These are phyloP conservation scores for Pyrenophora graminea DNA, from an alignment of 2,329 filamentous ascomycete species.

Conservation along the genomic window DNA sequence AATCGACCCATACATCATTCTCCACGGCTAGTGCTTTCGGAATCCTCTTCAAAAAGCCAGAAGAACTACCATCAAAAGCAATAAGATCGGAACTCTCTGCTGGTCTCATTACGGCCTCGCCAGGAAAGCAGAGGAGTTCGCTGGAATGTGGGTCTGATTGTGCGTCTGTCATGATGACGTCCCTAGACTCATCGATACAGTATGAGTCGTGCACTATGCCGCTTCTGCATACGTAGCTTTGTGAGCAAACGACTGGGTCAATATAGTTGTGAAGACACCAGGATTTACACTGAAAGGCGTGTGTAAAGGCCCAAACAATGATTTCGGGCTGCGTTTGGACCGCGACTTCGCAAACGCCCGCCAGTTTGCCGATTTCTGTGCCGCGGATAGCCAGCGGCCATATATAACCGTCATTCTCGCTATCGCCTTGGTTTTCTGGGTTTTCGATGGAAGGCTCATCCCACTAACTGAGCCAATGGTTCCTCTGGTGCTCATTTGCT, in stretches of 20 bases:
- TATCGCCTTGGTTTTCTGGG: not conserved
- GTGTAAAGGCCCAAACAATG: constrained; percentile 58
- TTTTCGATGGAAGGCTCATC: constrained; percentile 16
- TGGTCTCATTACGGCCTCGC: constrained; percentile 1
- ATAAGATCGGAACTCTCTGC: constrained; percentile 5
- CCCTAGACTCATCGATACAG: constrained; percentile 11
- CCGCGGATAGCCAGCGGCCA: constrained; percentile 59
- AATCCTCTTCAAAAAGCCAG: constrained; percentile 17
- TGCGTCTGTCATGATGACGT: constrained; percentile 20
- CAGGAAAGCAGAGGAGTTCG: not conserved
- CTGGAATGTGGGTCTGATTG: not conserved
- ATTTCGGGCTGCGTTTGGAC: constrained; percentile 53
- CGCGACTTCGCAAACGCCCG: constrained; percentile 56
- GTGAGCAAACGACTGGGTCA: constrained; percentile 6
- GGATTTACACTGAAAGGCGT: constrained; percentile 50
- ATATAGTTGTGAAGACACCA: constrained; percentile 51
- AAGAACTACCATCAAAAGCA: constrained; percentile 31
- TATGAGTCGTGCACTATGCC: constrained; percentile 30
- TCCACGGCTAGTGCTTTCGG: constrained; percentile 33
- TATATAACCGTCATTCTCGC: constrained; percentile 15
- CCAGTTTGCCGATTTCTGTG: constrained; percentile 53
- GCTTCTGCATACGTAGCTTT: constrained; percentile 26
- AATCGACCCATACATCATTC: constrained; percentile 35
- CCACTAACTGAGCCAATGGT: constrained; percentile 43
- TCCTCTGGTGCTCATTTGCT: constrained; percentile 10